Evolutionary conservation across 805 yeast species (phyloP).

Genomic region (Sungouiozyma ichnusensis): DNA sequence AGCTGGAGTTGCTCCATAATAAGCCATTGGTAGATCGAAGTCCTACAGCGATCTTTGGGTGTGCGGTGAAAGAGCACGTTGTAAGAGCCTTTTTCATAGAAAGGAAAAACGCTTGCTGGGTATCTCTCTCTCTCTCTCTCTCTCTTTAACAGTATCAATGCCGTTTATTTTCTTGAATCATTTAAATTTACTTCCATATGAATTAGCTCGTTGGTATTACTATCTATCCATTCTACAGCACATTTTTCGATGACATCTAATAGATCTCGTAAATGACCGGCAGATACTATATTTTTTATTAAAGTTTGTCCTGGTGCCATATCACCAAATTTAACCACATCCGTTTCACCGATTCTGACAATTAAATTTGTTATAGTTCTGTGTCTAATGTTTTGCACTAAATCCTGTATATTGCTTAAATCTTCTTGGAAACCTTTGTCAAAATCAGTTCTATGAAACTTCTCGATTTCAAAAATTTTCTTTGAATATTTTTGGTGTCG

Average conservation of each 20-base stretch:
- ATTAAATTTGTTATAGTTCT: constrained; percentile 6
- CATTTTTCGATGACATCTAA: neutral
- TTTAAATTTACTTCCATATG: neutral
- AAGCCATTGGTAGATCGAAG: no score
- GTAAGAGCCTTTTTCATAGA: no score
- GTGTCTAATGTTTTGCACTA: constrained; percentile 5
- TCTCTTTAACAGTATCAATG: no score
- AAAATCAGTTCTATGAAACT: neutral
- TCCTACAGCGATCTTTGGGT: no score
- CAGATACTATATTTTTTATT: neutral
- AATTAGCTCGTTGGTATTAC: neutral
- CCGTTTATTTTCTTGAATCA: neutral
- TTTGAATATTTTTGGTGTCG: neutral
- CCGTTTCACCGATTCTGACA: constrained; percentile 4
- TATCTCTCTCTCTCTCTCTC: no score
- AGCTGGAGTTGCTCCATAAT: no score
- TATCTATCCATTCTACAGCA: constrained; percentile 9
- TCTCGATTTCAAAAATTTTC: neutral
- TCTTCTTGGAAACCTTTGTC: neutral
- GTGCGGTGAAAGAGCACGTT: no score
- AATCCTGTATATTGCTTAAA: neutral
- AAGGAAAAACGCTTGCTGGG: no score
- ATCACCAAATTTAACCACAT: constrained; percentile 7
- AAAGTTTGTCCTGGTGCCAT: constrained; percentile 11
- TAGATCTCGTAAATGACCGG: neutral